A percentile compares a stretch with the other conserved stretches of the same genome.
phyloP scores from a whole-genome alignment of 345 rosid genomes.

The Euphorbia pulcherrima region DNA sequence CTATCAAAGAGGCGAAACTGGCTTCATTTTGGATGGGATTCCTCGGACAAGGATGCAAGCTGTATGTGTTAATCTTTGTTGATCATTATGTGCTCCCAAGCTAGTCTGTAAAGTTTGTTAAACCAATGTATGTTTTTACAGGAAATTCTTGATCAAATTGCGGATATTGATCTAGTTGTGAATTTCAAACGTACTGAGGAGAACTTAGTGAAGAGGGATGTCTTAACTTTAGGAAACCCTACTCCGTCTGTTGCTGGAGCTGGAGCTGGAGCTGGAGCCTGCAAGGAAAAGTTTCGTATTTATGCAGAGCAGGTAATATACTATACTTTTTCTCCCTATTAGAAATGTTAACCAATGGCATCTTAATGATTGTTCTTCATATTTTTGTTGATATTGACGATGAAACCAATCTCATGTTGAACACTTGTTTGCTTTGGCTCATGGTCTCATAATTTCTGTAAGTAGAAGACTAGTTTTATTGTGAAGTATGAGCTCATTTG shows the following conservation, averaged over 20 bases:
- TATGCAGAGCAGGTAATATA: slow-evolving; percentile 55
- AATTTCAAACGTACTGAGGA: slow-evolving; percentile 62
- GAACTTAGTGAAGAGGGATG: slow-evolving; percentile 31
- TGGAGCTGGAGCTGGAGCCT: slow-evolving; percentile 17
- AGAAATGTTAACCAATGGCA: background rate
- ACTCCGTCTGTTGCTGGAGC: slow-evolving; percentile 36
- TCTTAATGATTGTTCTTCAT: background rate
- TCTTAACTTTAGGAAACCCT: slow-evolving; percentile 25
- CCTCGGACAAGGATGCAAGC: slow-evolving; percentile 84
- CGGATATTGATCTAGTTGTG: slow-evolving; percentile 77
- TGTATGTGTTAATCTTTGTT: slow-evolving; percentile 14
- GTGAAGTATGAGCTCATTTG: background rate
- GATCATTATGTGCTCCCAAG: background rate
- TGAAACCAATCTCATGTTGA: background rate
- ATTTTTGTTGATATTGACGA: background rate
- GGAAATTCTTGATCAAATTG: slow-evolving; percentile 85
- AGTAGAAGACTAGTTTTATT: background rate
- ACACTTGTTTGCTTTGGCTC: background rate
- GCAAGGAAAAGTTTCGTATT: slow-evolving; percentile 41
- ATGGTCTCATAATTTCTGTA: background rate
- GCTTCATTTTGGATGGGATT: slow-evolving; percentile 91
- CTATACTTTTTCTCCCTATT: background rate
- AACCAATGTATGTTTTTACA: slow-evolving; percentile 31
- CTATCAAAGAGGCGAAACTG: slow-evolving; percentile 68
- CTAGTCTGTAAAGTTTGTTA: background rate